Base-by-base conservation (phyloP, 352 stramenopile genomes). In the Elongisporangium prolatum region DNA sequence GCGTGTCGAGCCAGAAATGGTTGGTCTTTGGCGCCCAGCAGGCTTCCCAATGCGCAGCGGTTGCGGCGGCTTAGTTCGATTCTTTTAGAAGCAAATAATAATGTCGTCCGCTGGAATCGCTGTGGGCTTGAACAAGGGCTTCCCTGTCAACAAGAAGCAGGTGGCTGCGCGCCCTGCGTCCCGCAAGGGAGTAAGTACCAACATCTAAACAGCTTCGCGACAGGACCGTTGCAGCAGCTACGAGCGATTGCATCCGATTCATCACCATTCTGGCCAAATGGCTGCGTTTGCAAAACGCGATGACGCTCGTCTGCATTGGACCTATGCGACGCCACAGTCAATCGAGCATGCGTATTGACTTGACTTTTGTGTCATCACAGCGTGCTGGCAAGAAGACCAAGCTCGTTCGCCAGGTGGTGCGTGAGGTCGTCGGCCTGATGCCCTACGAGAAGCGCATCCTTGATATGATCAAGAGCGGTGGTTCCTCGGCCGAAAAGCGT, bases 381-480 rank as follows among this genome's bases (percentile, higher is more conserved):
- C 85, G 81, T 66, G 75, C 80, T 59, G 84, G 85, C 73, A 99
- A 99, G 88, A 96, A 98, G 80, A 98, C 95, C 56, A 88, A 87
- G 62, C 74, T 99, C 58, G 94, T 98, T 59, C 86, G 96, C 69
- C 81, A 97, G 71, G 95, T 99, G 72, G 88, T 98, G 56, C 92
- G 95, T 71, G 97, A 99, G 77, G 97, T 99, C 62, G 95, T 97
- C 38, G 97, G 97, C 63, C 77, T 99, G 48, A 96, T 98, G 80
- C 97, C 97, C 49, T 99, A 99, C 79, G 97, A 99, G 83, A 98
- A 98, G 77, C 88, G 97, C 70, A 98, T 99, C 71, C 90, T 99
- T 66, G 97, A 99, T 93, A 98, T 99, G 95, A 98, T 99, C 91
- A 99, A 99, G 93, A 98, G 92, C 63, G 94, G 95, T 65, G 96